These are phyloP conservation scores for Jatropha multifida DNA, from an alignment of 441 rosid species.

Conservation along the genomic window DNA sequence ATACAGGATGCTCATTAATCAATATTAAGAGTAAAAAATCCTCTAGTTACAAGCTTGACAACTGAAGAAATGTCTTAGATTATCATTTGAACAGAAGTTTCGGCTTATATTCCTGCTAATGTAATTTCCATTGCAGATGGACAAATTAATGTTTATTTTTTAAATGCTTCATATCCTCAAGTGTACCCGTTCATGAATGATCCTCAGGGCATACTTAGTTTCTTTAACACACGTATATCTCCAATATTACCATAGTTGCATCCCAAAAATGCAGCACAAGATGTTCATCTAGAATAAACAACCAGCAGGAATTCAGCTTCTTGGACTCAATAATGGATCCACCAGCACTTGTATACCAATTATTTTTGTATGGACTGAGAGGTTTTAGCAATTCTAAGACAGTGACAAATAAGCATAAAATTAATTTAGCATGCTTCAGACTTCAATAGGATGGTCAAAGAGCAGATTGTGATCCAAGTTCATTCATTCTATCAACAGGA, in stretches of 20 bases:
- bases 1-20: slow-evolving; percentile 3
- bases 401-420: neutral
- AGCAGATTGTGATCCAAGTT: slow-evolving; percentile 15
- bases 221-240: neutral
- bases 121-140: no score
- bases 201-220: neutral
- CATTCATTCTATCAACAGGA: slow-evolving; percentile 1
- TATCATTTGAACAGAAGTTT: slow-evolving; percentile 4
- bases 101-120: no score
- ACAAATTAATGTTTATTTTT: no score
- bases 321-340: neutral
- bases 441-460: slow-evolving; percentile 1
- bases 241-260: neutral
- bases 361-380: neutral
- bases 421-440: neutral
- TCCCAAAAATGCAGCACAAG: slow-evolving; percentile 9
- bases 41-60: slow-evolving; percentile 14
- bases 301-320: slow-evolving; percentile 9
- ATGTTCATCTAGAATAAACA: neutral
- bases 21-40: neutral
- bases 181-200: neutral
- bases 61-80: neutral
- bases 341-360: neutral
- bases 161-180: no score
- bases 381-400: neutral